These are phyloP conservation scores for Monilinia fructigena DNA, from an alignment of 2,329 filamentous ascomycete species.

Conservation along the genomic window DNA sequence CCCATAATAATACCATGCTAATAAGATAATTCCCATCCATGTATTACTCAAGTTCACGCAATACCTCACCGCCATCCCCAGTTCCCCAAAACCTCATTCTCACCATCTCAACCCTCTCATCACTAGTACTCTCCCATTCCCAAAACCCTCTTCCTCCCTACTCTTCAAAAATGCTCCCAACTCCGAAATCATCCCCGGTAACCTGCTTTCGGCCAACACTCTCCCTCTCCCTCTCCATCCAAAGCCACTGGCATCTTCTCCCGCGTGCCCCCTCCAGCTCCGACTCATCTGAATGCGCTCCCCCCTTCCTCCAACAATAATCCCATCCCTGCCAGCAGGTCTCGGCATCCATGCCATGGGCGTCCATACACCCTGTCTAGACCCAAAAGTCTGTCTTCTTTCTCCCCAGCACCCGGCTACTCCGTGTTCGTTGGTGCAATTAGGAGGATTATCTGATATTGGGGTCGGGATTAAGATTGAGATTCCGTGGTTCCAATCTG, in stretches of 20 bases:
- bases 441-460: not conserved
- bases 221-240: slow-evolving; percentile 14
- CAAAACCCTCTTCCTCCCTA: too few species aligned
- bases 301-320: not conserved
- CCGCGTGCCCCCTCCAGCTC: not conserved
- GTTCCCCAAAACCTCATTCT: not conserved
- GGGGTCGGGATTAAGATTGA: not conserved
- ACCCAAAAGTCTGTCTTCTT: not conserved
- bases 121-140: too few species aligned
- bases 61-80: too few species aligned
- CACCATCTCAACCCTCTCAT: not conserved
- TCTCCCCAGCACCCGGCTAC: not conserved
- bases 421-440: too few species aligned
- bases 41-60: not conserved
- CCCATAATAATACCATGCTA: too few species aligned
- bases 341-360: slow-evolving; percentile 32
- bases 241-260: slow-evolving; percentile 18
- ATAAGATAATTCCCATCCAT: too few species aligned
- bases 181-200: slow-evolving; percentile 30
- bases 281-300: not conserved
- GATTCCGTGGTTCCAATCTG: not conserved
- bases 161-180: slow-evolving; percentile 14
- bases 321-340: slow-evolving; percentile 23
- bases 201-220: slow-evolving; percentile 19
- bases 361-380: not conserved